phyloP scores from a whole-genome alignment of 2,329 filamentous ascomycete species.

The Hymenotorrendiella dingleyae region DNA sequence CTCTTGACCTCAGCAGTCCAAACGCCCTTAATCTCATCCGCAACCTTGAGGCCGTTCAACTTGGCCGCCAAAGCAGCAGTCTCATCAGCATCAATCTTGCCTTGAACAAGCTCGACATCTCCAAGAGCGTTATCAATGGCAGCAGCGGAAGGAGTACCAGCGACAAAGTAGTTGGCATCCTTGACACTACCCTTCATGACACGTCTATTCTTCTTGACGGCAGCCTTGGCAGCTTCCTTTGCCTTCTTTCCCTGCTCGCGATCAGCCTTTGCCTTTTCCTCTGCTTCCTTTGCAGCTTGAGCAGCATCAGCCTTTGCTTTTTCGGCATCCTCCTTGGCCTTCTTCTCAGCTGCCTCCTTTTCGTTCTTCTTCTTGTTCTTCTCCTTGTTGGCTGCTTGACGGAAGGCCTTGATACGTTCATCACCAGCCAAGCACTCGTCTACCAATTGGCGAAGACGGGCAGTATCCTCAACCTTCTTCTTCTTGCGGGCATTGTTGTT shows the following conservation, averaged over 20 bases:
- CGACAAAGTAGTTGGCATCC: slow-evolving; percentile 93
- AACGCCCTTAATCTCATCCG: slow-evolving; percentile 76
- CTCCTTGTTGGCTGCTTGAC: slow-evolving; percentile 80
- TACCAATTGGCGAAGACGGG: slow-evolving; percentile 81
- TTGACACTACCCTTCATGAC: slow-evolving; percentile 90
- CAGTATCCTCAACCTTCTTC: slow-evolving; percentile 98
- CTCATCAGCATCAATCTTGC: slow-evolving; percentile 87
- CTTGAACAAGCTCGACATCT: slow-evolving; percentile 82
- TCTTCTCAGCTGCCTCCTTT: slow-evolving; percentile 86
- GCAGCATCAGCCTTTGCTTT: slow-evolving; percentile 81
- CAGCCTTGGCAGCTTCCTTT: slow-evolving; percentile 98
- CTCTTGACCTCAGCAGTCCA: slow-evolving; percentile 75
- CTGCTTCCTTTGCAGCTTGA: slow-evolving; percentile 72
- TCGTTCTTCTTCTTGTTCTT: slow-evolving; percentile 96
- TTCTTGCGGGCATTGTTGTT: slow-evolving; percentile 96
- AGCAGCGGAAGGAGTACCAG: slow-evolving; percentile 64
- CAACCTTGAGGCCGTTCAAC: slow-evolving; percentile 72
- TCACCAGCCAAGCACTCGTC: slow-evolving; percentile 81
- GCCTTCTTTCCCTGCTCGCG: slow-evolving; percentile 87
- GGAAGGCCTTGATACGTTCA: slow-evolving; percentile 97
- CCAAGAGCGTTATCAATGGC: slow-evolving; percentile 77
- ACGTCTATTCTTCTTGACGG: slow-evolving; percentile 99
- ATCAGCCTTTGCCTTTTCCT: slow-evolving; percentile 77
- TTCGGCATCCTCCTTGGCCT: slow-evolving; percentile 76
- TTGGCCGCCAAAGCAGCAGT: slow-evolving; percentile 76